Evolutionary conservation across 108 stramenopile species (phyloP).

Genomic region (Pseudonitzschia pungens): DNA sequence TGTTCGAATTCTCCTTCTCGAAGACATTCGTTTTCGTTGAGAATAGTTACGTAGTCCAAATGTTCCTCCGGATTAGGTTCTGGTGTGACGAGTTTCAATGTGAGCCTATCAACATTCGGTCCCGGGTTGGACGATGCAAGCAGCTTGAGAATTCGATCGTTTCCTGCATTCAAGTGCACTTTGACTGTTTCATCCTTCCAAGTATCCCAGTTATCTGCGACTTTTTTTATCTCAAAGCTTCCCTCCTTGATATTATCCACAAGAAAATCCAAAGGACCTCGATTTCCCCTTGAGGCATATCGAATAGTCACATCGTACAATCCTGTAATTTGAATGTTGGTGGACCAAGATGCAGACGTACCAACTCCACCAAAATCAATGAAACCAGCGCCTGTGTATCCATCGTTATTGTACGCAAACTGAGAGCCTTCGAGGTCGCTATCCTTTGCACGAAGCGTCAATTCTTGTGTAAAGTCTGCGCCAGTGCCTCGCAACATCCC

Average conservation of each 20-base stretch:
- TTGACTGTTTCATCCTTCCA: constrained; percentile 25
- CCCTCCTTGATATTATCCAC: constrained; percentile 21
- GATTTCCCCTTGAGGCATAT: constrained; percentile 17
- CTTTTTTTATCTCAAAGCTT: constrained; percentile 13
- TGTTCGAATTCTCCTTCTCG: background rate
- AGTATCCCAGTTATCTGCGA: constrained; percentile 10
- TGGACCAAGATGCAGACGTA: constrained; percentile 21
- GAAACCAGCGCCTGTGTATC: constrained; percentile 29
- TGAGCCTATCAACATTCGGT: constrained; percentile 21
- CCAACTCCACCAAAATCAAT: constrained; percentile 25
- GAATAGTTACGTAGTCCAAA: background rate
- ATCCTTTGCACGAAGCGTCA: background rate
- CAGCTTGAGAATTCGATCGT: background rate
- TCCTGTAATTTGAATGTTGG: constrained; percentile 11
- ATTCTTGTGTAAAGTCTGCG: background rate
- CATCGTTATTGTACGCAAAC: constrained; percentile 9
- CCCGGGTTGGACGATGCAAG: constrained; percentile 11
- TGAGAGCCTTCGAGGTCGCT: background rate
- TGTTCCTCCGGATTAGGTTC: background rate
- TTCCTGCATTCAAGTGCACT: constrained; percentile 12
- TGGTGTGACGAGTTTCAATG: background rate
- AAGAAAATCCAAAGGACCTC: constrained; percentile 31
- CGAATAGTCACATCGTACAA: constrained; percentile 22
- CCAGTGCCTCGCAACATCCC: background rate
- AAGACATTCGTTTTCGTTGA: constrained; percentile 2